Evolutionary conservation across 768 basidiomycete species (phyloP).

Genomic region (Lactarius sanguifluus): DNA sequence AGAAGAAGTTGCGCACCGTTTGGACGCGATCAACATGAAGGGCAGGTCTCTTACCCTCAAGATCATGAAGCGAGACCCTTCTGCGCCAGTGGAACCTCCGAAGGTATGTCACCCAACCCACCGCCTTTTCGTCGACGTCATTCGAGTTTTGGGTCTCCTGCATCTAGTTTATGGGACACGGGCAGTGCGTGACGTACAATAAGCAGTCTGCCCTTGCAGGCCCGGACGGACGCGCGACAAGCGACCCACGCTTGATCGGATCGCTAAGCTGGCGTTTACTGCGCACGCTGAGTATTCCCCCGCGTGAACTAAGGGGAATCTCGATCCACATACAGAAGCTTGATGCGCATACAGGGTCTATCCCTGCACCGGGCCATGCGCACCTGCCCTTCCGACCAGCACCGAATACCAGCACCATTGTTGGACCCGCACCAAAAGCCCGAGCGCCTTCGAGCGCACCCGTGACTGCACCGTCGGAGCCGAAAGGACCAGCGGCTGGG

Average conservation of each 20-base stretch:
- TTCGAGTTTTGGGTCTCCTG: constrained; percentile 10
- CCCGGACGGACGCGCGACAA: constrained; percentile 66
- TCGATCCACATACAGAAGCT: constrained; percentile 91
- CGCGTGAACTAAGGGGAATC: constrained; percentile 86
- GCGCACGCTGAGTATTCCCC: constrained; percentile 70
- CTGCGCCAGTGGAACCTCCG: constrained; percentile 84
- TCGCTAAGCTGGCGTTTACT: constrained; percentile 76
- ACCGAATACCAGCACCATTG: constrained; percentile 15
- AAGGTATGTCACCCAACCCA: constrained; percentile 55
- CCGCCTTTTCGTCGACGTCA: background rate
- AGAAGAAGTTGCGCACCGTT: constrained; percentile 67
- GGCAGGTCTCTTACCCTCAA: constrained; percentile 83
- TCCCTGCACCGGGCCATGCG: constrained; percentile 53
- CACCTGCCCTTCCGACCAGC: constrained; percentile 55
- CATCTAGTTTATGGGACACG: constrained; percentile 85
- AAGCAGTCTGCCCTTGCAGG: constrained; percentile 64
- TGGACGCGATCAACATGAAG: constrained; percentile 65
- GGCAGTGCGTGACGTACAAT: constrained; percentile 77
- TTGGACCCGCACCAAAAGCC: background rate
- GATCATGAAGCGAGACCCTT: constrained; percentile 82
- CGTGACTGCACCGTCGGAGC: constrained; percentile 7
- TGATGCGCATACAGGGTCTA: constrained; percentile 47
- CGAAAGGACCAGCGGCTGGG: background rate
- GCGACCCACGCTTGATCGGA: constrained; percentile 68
- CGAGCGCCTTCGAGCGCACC: constrained; percentile 12